Evolutionary conservation across 257 asterid species (phyloP), one percentile per base, ranked within the genome.

Genomic region (Osmanthus fragrans): DNA sequence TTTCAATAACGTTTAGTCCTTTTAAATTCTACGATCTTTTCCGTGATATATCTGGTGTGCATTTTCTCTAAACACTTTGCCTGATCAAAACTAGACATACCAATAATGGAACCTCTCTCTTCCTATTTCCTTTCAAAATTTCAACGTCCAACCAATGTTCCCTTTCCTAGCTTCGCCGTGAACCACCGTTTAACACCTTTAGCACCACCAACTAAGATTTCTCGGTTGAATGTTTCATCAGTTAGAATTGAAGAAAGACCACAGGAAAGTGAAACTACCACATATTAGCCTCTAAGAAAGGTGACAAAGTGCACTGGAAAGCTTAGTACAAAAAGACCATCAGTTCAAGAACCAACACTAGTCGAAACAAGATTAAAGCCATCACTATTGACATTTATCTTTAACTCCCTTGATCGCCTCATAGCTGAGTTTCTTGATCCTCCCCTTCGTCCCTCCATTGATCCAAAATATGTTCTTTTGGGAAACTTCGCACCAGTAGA

Each of bases 401-500:
- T 88, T 65, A 87, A 87, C 8, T 81, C 83, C n/a, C 74, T 83
- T 3, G 92, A 88, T 51, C 64, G 70, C 40, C 75, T 89, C 76
- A 80, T 87, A 67, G 85, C 86, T 87, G 75, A 84, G 30, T 87
- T 86, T 69, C 68, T 92, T 29, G 92, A 89, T 72, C 97, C 96
- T 2, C 96, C 95, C 0, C 71, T 9, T 1, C 85, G 85, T 6
- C 88, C 88, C 0, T 85, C 89, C 2, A 67, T 86, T 18, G 91
- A 92, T 45, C 96, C 96, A 1, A 76, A 80, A 13, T 45, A 84
- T 40, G 90, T 88, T 1, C 87, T 92, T 58, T 87, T 92, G 47
- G 76, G 70, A 76, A 90, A 92, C 81, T 89, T 81, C 34, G 91
- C 91, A 1, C 96, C 97, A 1, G 95, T 90, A 3, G 79, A 73